A percentile compares a stretch with the other conserved stretches of the same genome.
phyloP scores from a whole-genome alignment of 2,329 filamentous ascomycete genomes.

The Aspergillus eucalypticola region DNA sequence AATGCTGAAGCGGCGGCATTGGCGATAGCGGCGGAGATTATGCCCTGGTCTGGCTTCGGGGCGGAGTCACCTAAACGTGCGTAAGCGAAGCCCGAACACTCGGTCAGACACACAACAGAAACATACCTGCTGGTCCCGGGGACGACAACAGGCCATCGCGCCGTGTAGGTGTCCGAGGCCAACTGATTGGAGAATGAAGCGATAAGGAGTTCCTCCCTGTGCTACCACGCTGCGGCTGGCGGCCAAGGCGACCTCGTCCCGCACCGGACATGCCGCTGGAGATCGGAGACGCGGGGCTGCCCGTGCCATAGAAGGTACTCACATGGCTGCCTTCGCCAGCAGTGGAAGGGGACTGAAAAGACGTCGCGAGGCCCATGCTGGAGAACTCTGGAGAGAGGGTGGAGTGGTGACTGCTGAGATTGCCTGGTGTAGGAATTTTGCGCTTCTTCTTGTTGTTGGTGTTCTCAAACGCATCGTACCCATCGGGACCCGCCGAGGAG shows the following conservation, averaged over 20 bases:
- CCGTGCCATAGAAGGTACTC: constrained; percentile 59
- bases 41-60: constrained; percentile 63
- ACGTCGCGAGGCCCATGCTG: constrained; percentile 59
- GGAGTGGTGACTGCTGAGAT: constrained; percentile 61
- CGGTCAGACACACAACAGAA: not conserved
- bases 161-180: constrained; percentile 53
- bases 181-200: constrained; percentile 59
- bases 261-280: constrained; percentile 78
- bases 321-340: constrained; percentile 48
- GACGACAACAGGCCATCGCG: constrained; percentile 49
- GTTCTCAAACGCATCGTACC: constrained; percentile 97
- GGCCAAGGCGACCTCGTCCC: constrained; percentile 80
- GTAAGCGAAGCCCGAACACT: constrained; percentile 5
- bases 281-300: constrained; percentile 54
- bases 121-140: constrained; percentile 41
- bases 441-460: constrained; percentile 99
- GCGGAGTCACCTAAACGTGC: constrained; percentile 35
- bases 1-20: constrained; percentile 76
- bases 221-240: constrained; percentile 50
- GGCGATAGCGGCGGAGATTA: constrained; percentile 89
- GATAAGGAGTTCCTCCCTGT: constrained; percentile 65
- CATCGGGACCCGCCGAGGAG: constrained; percentile 75
- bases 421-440: constrained; percentile 89
- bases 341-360: constrained; percentile 47
- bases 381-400: constrained; percentile 65